phyloP scores from a whole-genome alignment of 2,329 filamentous ascomycete species.

The Huntiella abstrusa region DNA sequence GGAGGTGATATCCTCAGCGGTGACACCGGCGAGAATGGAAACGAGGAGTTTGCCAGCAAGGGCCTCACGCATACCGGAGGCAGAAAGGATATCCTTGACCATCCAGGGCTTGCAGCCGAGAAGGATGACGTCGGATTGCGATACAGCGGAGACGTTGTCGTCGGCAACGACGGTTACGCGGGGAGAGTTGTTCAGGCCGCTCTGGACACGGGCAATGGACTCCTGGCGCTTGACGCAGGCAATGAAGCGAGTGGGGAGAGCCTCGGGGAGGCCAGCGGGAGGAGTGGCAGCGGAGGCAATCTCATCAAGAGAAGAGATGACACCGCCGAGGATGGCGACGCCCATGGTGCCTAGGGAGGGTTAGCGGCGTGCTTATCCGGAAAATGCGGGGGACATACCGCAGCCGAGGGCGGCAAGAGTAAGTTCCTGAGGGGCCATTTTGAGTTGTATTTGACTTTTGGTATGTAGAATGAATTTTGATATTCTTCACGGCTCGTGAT shows the following conservation, averaged over 20 bases:
- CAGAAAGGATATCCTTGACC: slow-evolving; percentile 47
- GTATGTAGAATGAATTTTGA: background rate
- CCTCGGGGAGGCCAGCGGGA: slow-evolving; percentile 26
- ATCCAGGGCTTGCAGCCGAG: slow-evolving; percentile 68
- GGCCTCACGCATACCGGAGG: slow-evolving; percentile 50
- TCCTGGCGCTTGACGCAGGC: slow-evolving; percentile 58
- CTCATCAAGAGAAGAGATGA: slow-evolving; percentile 49
- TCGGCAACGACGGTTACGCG: slow-evolving; percentile 49
- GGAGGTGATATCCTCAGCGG: slow-evolving; percentile 46
- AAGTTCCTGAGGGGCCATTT: slow-evolving; percentile 23
- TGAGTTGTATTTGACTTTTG: background rate
- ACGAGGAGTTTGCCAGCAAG: slow-evolving; percentile 65
- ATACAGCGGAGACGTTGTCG: slow-evolving; percentile 49
- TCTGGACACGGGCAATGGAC: slow-evolving; percentile 48
- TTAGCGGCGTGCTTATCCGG: slow-evolving; percentile 2
- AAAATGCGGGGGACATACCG: slow-evolving; percentile 26
- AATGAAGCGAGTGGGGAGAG: slow-evolving; percentile 57
- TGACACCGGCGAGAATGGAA: slow-evolving; percentile 62
- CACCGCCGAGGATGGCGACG: slow-evolving; percentile 63
- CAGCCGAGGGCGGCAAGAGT: slow-evolving; percentile 70
- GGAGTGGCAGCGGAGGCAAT: slow-evolving; percentile 27
- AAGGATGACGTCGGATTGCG: slow-evolving; percentile 53
- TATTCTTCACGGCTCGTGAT: no score
- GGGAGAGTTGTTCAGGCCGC: slow-evolving; percentile 43
- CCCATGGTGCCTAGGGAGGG: slow-evolving; percentile 53